phyloP scores from a whole-genome alignment of 1,284 basidiomycete species.

The Puccinia triticina region DNA sequence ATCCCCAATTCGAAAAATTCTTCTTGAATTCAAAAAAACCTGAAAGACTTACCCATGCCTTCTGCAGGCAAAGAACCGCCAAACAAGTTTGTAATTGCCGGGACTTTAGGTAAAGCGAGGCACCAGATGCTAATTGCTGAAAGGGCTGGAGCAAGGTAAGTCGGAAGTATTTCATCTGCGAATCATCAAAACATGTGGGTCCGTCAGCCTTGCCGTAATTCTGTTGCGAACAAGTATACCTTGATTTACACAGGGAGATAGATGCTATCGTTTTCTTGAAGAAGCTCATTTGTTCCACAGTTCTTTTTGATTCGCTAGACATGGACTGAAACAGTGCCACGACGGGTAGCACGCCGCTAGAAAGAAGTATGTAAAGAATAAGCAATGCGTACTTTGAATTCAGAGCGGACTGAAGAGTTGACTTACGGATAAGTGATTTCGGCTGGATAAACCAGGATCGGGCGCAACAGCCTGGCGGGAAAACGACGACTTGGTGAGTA shows the following conservation, averaged over 20 bases:
- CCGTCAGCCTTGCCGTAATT: not conserved
- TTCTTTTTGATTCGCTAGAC: not conserved
- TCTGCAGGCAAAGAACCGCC: conserved; percentile 35
- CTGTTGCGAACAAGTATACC: not conserved
- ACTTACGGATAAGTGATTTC: conserved; percentile 35
- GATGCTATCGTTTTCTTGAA: conserved; percentile 40
- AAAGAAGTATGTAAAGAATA: not conserved
- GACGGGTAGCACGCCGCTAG: conserved; percentile 23
- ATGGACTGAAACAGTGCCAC: conserved; percentile 48
- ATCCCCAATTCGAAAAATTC: not conserved
- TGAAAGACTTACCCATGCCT: conserved; percentile 30
- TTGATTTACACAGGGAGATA: conserved; percentile 29
- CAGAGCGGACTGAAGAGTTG: not conserved
- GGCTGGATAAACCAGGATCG: conserved; percentile 35
- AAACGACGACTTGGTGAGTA: not conserved
- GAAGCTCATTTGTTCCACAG: conserved; percentile 24
- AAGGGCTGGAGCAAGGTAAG: conserved; percentile 41
- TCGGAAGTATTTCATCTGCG: conserved; percentile 48
- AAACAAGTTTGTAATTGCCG: conserved; percentile 39
- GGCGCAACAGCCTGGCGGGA: conserved; percentile 17
- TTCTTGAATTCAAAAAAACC: no score
- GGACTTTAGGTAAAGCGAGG: conserved; percentile 33
- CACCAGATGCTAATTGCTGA: conserved; percentile 42
- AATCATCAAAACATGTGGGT: not conserved
- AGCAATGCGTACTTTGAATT: not conserved